Conservation (phyloP, 2,329 filamentous ascomycete genomes). For the Neophaeococcomyces mojaviensis region DNA sequence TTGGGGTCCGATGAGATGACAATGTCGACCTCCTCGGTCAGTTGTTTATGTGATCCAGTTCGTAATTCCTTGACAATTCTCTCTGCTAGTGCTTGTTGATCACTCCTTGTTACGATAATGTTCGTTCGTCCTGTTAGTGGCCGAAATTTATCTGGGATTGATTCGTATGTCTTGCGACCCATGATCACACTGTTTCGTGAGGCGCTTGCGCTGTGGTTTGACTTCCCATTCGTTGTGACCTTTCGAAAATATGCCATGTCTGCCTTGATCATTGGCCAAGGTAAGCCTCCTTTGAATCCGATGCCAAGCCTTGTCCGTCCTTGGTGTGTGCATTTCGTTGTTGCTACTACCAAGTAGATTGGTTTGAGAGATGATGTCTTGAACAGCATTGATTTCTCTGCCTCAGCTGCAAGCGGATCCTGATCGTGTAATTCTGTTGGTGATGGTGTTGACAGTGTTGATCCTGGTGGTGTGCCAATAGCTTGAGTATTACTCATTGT, state of each 20-base stretch:
- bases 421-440: conserved; percentile 15
- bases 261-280: conserved; percentile 79
- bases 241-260: conserved; percentile 96
- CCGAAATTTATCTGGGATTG: conserved; percentile 69
- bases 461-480: conserved; percentile 16
- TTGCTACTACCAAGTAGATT: conserved; percentile 24
- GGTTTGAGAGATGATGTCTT: conserved; percentile 12
- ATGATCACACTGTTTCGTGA: conserved; percentile 73
- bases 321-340: conserved; percentile 43
- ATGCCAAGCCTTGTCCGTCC: conserved; percentile 72
- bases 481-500: no score
- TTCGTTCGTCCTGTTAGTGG: conserved; percentile 76
- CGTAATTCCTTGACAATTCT: background rate
- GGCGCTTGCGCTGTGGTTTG: conserved; percentile 16
- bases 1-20: background rate
- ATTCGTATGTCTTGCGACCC: conserved; percentile 96
- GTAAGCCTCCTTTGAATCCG: conserved; percentile 67
- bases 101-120: conserved; percentile 59
- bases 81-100: background rate
- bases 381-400: conserved; percentile 1
- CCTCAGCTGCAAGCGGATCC: conserved; percentile 5
- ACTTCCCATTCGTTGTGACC: conserved; percentile 56
- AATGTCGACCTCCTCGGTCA: background rate
- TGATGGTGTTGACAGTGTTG: conserved; percentile 20
- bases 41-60: background rate